Evolutionary conservation across 2,329 filamentous ascomycete species (phyloP).

Genomic region (Cladophialophora yegresii): DNA sequence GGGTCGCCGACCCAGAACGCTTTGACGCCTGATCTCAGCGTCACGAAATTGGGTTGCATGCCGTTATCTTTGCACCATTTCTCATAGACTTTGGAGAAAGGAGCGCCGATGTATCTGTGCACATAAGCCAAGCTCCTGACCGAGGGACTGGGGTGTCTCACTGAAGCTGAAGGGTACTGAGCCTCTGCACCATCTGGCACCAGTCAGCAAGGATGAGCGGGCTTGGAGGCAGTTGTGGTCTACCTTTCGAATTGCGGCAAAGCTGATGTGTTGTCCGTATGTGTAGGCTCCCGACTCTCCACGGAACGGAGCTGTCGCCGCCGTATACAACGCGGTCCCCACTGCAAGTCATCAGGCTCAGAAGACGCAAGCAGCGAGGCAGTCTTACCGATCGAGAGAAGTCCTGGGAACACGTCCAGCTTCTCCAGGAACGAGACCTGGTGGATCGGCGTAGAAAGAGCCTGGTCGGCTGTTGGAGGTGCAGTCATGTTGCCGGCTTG

Average conservation of each 20-base stretch:
- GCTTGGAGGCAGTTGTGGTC: not conserved
- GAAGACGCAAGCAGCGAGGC: not conserved
- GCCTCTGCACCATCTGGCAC: slow-evolving; percentile 19
- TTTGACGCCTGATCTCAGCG: slow-evolving; percentile 31
- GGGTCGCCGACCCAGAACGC: slow-evolving; percentile 36
- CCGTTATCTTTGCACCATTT: slow-evolving; percentile 27
- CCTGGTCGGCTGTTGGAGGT: slow-evolving; percentile 16
- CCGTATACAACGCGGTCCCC: slow-evolving; percentile 26
- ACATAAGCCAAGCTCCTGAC: slow-evolving; percentile 1
- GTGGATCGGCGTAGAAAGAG: slow-evolving; percentile 6
- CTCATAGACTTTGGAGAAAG: slow-evolving; percentile 32
- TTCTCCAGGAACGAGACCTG: slow-evolving; percentile 30
- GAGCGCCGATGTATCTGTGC: slow-evolving; percentile 28
- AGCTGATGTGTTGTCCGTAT: slow-evolving; percentile 43
- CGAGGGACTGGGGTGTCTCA: not conserved
- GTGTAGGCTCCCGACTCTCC: slow-evolving; percentile 42
- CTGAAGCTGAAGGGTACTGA: slow-evolving; percentile 32
- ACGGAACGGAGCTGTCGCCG: slow-evolving; percentile 45
- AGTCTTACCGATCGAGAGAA: slow-evolving; percentile 22
- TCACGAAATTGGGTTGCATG: slow-evolving; percentile 26
- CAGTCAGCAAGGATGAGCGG: slow-evolving; percentile 8
- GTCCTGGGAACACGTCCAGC: slow-evolving; percentile 26
- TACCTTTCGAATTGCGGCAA: slow-evolving; percentile 39
- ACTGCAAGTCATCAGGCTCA: slow-evolving; percentile 8
- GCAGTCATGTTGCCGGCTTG: slow-evolving; percentile 13